These are phyloP conservation scores for Annulohypoxylon maeteangense DNA, from an alignment of 495 filamentous ascomycete genomes.

Conservation along the genomic window DNA sequence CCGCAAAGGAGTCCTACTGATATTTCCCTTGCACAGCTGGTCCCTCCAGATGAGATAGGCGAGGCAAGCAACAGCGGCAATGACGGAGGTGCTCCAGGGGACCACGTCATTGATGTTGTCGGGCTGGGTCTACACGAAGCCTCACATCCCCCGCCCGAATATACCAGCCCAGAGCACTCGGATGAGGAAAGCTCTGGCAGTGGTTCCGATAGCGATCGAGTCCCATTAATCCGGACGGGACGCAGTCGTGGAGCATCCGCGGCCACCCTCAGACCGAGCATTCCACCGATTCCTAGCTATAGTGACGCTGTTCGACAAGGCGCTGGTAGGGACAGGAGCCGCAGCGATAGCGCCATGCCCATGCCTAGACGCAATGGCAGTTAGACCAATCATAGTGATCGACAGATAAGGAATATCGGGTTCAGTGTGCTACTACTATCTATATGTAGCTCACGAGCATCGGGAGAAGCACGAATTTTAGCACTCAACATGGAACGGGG, in stretches of 20 bases:
- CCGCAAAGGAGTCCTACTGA: conserved; percentile 94
- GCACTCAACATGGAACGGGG: conserved; percentile 36
- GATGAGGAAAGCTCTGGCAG: conserved; percentile 62
- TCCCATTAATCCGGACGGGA: conserved; percentile 51
- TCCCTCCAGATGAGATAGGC: conserved; percentile 79
- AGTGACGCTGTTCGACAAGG: conserved; percentile 69
- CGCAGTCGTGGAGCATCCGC: conserved; percentile 56
- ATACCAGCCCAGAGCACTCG: conserved; percentile 73
- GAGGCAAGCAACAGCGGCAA: conserved; percentile 72
- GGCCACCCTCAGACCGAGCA: conserved; percentile 54
- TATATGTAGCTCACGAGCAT: conserved; percentile 34
- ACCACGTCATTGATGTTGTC: conserved; percentile 51
- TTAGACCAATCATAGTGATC: conserved; percentile 9
- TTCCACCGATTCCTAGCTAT: conserved; percentile 72
- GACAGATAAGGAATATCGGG: not conserved
- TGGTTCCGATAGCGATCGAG: conserved; percentile 59
- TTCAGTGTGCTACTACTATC: conserved; percentile 29
- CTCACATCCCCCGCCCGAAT: conserved; percentile 72
- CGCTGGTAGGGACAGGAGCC: conserved; percentile 58
- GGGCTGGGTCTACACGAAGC: conserved; percentile 52
- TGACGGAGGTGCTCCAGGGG: conserved; percentile 45
- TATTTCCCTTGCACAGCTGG: conserved; percentile 84
- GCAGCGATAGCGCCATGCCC: conserved; percentile 51
- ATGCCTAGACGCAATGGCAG: conserved; percentile 31
- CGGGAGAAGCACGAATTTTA: conserved; percentile 27